Conservation (phyloP, 805 yeast species). For the Wickerhamomyces silvicola region DNA sequence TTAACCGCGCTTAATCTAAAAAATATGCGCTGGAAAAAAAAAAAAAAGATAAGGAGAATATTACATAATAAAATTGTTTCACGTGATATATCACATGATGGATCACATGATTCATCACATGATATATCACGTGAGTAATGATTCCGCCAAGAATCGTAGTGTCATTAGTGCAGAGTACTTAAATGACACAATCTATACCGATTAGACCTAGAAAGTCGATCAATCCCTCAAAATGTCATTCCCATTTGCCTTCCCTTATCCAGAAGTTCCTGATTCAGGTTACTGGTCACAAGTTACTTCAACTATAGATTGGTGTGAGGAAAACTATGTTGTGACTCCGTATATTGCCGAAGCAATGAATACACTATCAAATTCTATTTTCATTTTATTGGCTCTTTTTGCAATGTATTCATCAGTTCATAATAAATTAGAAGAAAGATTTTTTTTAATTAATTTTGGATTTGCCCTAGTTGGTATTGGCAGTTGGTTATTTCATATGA, state of each 20-base stretch:
- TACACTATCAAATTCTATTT: slow-evolving; percentile 67
- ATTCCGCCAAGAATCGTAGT: no score
- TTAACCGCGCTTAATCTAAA: no score
- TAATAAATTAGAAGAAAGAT: slow-evolving; percentile 64
- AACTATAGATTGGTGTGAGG: slow-evolving; percentile 99
- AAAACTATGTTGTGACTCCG: slow-evolving; percentile 80
- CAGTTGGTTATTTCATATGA: slow-evolving; percentile 95
- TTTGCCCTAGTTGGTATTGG: slow-evolving; percentile 90
- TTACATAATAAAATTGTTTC: no score
- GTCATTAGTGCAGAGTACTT: no score
- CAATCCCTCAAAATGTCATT: slow-evolving; percentile 31
- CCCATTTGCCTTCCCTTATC: slow-evolving; percentile 49
- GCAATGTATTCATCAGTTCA: slow-evolving; percentile 55
- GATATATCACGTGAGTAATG: no score
- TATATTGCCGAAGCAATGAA: slow-evolving; percentile 90
- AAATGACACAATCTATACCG: no score
- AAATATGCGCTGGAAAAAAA: no score
- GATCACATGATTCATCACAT: no score
- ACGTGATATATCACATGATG: no score
- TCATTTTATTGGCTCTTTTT: slow-evolving; percentile 50
- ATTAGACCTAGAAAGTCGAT: no score
- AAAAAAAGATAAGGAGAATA: no score
- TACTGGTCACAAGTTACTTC: slow-evolving; percentile 84
- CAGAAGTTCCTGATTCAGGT: slow-evolving; percentile 48
- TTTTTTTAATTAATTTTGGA: slow-evolving; percentile 66